These are phyloP conservation scores for Lachnellula arida DNA, from an alignment of 2,329 filamentous ascomycete genomes.

Conservation along the genomic window DNA sequence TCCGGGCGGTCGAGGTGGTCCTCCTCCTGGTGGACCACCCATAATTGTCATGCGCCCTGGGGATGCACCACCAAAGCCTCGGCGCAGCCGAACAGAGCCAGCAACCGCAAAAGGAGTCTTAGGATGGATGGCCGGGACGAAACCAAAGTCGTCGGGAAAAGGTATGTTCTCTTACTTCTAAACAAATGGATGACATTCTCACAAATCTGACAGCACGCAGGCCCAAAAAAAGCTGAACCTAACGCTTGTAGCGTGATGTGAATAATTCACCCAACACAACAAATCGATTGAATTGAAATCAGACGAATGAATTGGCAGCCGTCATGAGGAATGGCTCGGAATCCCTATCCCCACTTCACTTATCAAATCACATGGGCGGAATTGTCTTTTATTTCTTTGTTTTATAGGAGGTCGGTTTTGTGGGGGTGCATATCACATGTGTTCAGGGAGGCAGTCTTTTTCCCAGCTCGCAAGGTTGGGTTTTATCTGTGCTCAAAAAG, in stretches of 20 bases:
- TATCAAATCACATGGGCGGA: constrained; percentile 7
- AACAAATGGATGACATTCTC: background rate
- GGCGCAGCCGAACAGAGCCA: constrained; percentile 15
- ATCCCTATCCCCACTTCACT: background rate
- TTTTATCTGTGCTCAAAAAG: constrained; percentile 25
- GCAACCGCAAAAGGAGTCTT: constrained; percentile 18
- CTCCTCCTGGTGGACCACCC: constrained; percentile 4
- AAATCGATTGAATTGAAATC: constrained; percentile 3
- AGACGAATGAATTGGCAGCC: constrained; percentile 7
- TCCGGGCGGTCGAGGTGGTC: constrained; percentile 4
- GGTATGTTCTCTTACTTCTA: constrained; percentile 12
- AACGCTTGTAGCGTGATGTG: constrained; percentile 23
- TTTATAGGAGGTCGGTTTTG: constrained; percentile 1
- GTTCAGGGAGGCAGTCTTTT: constrained; percentile 40
- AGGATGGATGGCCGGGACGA: constrained; percentile 27
- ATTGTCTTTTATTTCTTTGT: constrained; percentile 6
- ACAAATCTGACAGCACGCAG: constrained; percentile 13
- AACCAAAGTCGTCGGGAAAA: constrained; percentile 27
- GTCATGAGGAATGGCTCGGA: constrained; percentile 11
- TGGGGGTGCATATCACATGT: constrained; percentile 19
- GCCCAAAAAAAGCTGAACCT: constrained; percentile 29
- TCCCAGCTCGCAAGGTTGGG: constrained; percentile 33
- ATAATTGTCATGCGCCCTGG: constrained; percentile 14
- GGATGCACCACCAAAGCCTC: constrained; percentile 1
- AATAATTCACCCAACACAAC: constrained; percentile 8